Evolutionary conservation across 1,284 basidiomycete genomes (phyloP).

Genomic region (Mycosarcoma mackinlayi): DNA sequence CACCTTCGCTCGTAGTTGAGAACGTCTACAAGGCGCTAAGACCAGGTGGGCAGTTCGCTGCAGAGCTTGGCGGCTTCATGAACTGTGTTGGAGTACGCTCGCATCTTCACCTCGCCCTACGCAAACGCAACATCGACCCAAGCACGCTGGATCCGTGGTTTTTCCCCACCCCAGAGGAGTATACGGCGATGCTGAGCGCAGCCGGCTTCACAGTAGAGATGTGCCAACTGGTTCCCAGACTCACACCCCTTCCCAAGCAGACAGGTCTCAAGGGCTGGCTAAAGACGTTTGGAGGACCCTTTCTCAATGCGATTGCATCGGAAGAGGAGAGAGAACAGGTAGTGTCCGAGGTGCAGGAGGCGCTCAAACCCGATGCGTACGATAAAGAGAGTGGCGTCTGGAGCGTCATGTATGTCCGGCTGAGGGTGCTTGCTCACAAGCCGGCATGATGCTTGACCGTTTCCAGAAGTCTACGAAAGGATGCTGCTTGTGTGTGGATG

Average conservation of each 20-base stretch:
- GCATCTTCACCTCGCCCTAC: slow-evolving; percentile 16
- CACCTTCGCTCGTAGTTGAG: slow-evolving; percentile 6
- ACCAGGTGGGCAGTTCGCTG: slow-evolving; percentile 28
- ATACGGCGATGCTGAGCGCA: slow-evolving; percentile 10
- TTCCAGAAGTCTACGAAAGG: too few species aligned
- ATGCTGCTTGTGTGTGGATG: too few species aligned
- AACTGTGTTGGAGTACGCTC: slow-evolving; percentile 36
- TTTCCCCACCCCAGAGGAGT: slow-evolving; percentile 29
- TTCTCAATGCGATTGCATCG: slow-evolving; percentile 23
- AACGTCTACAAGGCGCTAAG: slow-evolving; percentile 2
- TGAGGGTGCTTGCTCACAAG: slow-evolving; percentile 31
- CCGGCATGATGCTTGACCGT: neutral
- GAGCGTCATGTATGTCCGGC: slow-evolving; percentile 44
- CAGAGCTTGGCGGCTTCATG: slow-evolving; percentile 39
- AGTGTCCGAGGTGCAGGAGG: slow-evolving; percentile 23
- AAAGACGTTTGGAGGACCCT: slow-evolving; percentile 35
- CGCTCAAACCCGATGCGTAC: slow-evolving; percentile 24
- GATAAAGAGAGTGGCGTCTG: slow-evolving; percentile 16
- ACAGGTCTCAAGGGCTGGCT: slow-evolving; percentile 36
- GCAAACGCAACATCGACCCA: slow-evolving; percentile 14
- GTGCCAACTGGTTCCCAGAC: slow-evolving; percentile 34
- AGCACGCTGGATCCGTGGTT: slow-evolving; percentile 33
- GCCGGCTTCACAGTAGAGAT: slow-evolving; percentile 26
- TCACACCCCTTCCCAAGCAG: slow-evolving; percentile 23
- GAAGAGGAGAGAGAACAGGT: slow-evolving; percentile 16